A percentile compares a stretch with the other conserved stretches of the same genome.
These are phyloP conservation scores for Fusarium sp. DNA, from an alignment of 2,329 filamentous ascomycete genomes.

Conservation along the genomic window DNA sequence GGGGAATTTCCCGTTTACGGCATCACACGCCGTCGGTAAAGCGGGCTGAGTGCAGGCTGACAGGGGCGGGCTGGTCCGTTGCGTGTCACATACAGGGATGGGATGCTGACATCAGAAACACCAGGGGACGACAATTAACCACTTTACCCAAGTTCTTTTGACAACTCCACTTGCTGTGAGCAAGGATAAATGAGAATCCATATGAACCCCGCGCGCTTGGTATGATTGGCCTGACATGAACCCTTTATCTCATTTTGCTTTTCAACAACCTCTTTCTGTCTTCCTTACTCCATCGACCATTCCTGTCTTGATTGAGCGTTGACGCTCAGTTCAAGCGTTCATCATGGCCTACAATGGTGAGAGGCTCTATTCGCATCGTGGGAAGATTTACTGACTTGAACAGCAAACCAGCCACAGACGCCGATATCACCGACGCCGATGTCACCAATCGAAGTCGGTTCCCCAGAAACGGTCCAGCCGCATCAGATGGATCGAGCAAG, in stretches of 20 bases:
- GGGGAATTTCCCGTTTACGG: too few relatives aligned
- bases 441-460: background rate
- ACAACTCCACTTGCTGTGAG: too few relatives aligned
- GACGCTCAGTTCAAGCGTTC: background rate
- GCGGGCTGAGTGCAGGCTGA: too few relatives aligned
- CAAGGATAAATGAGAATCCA: too few relatives aligned
- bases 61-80: too few relatives aligned
- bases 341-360: slow-evolving; percentile 4
- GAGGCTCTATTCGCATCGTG: background rate
- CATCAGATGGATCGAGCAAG: background rate
- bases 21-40: too few relatives aligned
- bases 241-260: background rate
- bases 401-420: background rate
- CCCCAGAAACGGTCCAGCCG: background rate
- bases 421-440: background rate
- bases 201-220: background rate
- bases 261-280: background rate
- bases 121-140: too few relatives aligned
- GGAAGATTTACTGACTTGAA: background rate
- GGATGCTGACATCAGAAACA: too few relatives aligned
- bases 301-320: background rate
- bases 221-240: background rate
- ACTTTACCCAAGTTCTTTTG: too few relatives aligned
- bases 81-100: too few relatives aligned
- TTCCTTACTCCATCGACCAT: background rate